Evolutionary conservation across 768 basidiomycete species (phyloP).

Genomic region (Lanmaoa pseudosensibilis): DNA sequence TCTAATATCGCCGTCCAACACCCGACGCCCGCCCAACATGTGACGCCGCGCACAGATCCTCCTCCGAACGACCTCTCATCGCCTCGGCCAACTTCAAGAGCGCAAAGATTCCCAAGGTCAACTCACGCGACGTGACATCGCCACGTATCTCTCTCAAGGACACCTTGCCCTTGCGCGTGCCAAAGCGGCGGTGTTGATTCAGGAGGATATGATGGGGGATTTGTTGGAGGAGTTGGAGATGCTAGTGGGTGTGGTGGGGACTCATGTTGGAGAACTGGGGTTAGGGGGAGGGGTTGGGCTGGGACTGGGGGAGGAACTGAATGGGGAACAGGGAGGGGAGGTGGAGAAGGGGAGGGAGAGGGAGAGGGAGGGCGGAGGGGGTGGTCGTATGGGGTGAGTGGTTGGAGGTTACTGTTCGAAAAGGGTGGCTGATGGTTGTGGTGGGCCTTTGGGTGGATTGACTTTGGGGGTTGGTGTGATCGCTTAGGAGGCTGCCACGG

Average conservation of each 20-base stretch:
- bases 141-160: conserved; percentile 60
- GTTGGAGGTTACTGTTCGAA: not conserved
- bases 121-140: conserved; percentile 66
- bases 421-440: conserved; percentile 2
- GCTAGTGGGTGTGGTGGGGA: conserved; percentile 61
- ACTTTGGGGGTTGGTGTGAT: not conserved
- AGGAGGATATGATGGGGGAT: conserved; percentile 61
- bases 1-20: not conserved
- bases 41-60: conserved; percentile 45
- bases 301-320: not conserved
- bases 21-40: not conserved
- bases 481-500: conserved; percentile 30
- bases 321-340: not conserved
- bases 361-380: not conserved
- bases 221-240: conserved; percentile 66
- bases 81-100: conserved; percentile 68
- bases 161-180: conserved; percentile 63
- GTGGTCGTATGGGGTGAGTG: conserved; percentile 35
- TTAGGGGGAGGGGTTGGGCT: not conserved
- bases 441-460: not conserved
- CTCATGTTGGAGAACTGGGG: conserved; percentile 59
- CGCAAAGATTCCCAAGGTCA: conserved; percentile 64
- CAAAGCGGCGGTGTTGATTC: conserved; percentile 68
- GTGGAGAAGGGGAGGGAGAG: not conserved
- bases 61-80: conserved; percentile 61